Evolutionary conservation across 176 grass and related monocot genomes (phyloP), one percentile per base, ranked within the genome.

Genomic region (Coix lacrymajobi): DNA sequence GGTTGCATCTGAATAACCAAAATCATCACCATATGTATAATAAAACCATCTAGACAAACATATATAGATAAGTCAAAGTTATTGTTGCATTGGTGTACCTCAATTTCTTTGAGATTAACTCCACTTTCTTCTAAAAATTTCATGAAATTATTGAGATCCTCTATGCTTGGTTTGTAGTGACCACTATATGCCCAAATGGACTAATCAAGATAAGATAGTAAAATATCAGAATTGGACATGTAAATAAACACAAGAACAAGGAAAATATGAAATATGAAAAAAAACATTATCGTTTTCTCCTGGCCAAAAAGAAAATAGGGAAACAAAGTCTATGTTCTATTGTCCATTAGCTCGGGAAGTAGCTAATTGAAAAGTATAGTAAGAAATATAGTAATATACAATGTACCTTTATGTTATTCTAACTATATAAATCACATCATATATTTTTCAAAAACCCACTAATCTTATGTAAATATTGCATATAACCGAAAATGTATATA

Each of bases 181-280:
- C 96, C 93, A 85, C 96, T 99, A 51, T 99, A 99, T 3, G 91
- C 74, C 91, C 89, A 96, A 15, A 99, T 86, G 51, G 87, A 83
- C 96, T 98, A 71, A 77, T 66, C 34, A 68, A 75, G 19, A 62
- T 36, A 33, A 51, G 13, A 72, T 29, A 11, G 12, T 13, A 19
- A 71, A 14, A 16, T n/a, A 83, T 73, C 28, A 88, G 26, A 67
- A 30, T 80, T 20, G 29, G 64, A 22, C 46, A 11, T 39, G 57
- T 61, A n/a, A 48, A 71, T 20, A 83, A 28, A 28, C 51, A 70
- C 7, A 30, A 40, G 3, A 45, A 8, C 20, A 48, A 30, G 8
- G 4, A 1, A 33, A 65, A 39, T 15, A 49, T n/a, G 7, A 38
- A 75, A 5, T 39, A 68, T 80, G 9, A 6, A 65, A 66, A 66